Conservation (phyloP, 192 early-diverging fungal species). For the Kickxella alabastrina region DNA sequence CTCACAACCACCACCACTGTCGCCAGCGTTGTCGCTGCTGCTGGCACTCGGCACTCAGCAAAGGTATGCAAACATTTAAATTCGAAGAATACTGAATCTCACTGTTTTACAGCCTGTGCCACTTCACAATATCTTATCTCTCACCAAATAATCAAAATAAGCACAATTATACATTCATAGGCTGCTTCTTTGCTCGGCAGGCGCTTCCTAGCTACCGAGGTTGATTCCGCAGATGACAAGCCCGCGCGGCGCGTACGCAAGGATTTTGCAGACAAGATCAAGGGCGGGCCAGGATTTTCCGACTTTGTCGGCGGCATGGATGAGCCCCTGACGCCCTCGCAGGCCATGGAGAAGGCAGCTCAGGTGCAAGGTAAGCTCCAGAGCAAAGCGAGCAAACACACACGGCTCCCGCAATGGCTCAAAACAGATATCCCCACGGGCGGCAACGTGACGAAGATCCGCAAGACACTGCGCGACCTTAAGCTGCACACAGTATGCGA, state of each 20-base stretch:
- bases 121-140: too few relatives aligned
- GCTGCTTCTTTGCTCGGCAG: too few relatives aligned
- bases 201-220: conserved; percentile 32
- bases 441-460: conserved; percentile 73
- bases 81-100: too few relatives aligned
- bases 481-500: conserved; percentile 97
- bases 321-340: conserved; percentile 23
- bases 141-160: too few relatives aligned
- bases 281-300: conserved; percentile 50
- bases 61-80: conserved; percentile 5
- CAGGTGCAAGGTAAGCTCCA: conserved; percentile 1
- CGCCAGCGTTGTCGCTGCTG: background rate
- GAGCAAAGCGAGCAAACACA: conserved; percentile 2
- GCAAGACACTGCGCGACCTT: conserved; percentile 89
- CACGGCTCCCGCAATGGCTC: conserved; percentile 83
- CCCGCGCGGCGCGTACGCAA: conserved; percentile 24
- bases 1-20: background rate
- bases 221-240: conserved; percentile 12
- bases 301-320: conserved; percentile 46
- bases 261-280: conserved; percentile 47
- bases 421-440: conserved; percentile 90
- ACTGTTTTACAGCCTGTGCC: background rate
- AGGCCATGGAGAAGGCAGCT: conserved; percentile 31
- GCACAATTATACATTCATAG: too few relatives aligned
- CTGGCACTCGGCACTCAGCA: background rate